These are phyloP conservation scores for Rhizopogon rudus DNA, from an alignment of 768 basidiomycete species.

Conservation along the genomic window DNA sequence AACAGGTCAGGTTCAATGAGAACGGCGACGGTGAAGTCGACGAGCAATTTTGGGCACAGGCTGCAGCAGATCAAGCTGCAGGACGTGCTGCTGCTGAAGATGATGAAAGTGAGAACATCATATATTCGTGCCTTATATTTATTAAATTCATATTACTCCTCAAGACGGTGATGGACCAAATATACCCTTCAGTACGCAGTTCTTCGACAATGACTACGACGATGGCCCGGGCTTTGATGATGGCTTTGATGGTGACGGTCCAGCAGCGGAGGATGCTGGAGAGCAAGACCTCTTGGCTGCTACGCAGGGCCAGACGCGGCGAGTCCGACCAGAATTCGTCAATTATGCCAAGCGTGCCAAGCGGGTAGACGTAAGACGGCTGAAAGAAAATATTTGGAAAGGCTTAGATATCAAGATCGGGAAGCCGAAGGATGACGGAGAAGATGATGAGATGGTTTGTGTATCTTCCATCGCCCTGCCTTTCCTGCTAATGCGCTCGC, in stretches of 20 bases:
- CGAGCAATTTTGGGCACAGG: slow-evolving; percentile 96
- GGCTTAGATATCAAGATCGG: slow-evolving; percentile 73
- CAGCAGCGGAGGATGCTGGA: slow-evolving; percentile 49
- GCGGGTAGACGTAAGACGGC: slow-evolving; percentile 90
- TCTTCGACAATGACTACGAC: slow-evolving; percentile 92
- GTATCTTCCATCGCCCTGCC: neutral
- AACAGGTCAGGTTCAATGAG: slow-evolving; percentile 48
- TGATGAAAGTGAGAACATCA: slow-evolving; percentile 53
- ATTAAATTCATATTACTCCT: slow-evolving; percentile 18
- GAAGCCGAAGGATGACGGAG: slow-evolving; percentile 28
- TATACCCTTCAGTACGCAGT: slow-evolving; percentile 90
- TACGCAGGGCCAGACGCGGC: slow-evolving; percentile 70
- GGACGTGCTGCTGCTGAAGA: slow-evolving; percentile 46
- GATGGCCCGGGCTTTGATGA: slow-evolving; percentile 73
- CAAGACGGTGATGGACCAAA: slow-evolving; percentile 41
- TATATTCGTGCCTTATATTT: neutral
- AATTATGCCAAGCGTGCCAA: slow-evolving; percentile 96
- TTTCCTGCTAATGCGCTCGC: neutral
- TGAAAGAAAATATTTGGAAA: slow-evolving; percentile 99
- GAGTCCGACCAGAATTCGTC: slow-evolving; percentile 82
- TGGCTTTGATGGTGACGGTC: slow-evolving; percentile 41
- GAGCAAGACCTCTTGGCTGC: slow-evolving; percentile 88
- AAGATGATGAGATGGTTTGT: slow-evolving; percentile 52
- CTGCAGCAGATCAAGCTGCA: slow-evolving; percentile 78
- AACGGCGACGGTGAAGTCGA: slow-evolving; percentile 85